phyloP scores from a whole-genome alignment of 2,329 filamentous ascomycete species.

The Microdochium trichocladiopsis region DNA sequence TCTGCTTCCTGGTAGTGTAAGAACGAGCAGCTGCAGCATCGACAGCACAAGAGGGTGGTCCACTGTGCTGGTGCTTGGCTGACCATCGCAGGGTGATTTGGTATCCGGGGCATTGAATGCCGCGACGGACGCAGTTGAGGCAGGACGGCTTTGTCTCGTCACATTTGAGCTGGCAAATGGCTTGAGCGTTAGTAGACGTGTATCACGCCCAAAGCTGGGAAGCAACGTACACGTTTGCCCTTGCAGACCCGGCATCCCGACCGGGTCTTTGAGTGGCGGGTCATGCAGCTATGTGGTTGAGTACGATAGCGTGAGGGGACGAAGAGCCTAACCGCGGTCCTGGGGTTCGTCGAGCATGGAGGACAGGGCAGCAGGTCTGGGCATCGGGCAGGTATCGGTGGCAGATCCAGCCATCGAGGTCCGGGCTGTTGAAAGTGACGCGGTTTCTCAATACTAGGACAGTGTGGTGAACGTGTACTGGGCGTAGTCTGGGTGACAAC shows the following conservation, averaged over 20 bases:
- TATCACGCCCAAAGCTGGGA: no score
- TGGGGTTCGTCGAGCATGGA: neutral
- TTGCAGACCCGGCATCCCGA: conserved; percentile 18
- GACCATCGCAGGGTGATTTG: conserved; percentile 18
- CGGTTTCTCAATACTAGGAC: no score
- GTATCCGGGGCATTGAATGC: conserved; percentile 16
- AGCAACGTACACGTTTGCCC: conserved; percentile 15
- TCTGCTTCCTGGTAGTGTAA: no score
- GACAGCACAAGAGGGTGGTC: no score
- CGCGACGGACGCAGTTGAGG: conserved; percentile 15
- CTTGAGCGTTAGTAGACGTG: conserved; percentile 1
- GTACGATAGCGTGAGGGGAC: neutral
- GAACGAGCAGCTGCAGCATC: no score
- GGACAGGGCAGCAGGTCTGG: neutral
- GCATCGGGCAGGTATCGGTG: neutral
- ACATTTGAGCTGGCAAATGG: conserved; percentile 12
- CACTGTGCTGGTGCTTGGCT: conserved; percentile 15
- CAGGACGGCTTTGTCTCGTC: conserved; percentile 17
- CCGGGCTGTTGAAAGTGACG: no score
- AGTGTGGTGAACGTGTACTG: no score
- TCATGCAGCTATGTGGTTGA: neutral
- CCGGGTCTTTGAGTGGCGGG: conserved; percentile 3
- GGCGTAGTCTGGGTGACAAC: no score
- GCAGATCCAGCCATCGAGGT: neutral
- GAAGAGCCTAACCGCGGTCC: neutral